phyloP scores from a whole-genome alignment of 1,284 basidiomycete species.

The Ceraceosorus guamensis region DNA sequence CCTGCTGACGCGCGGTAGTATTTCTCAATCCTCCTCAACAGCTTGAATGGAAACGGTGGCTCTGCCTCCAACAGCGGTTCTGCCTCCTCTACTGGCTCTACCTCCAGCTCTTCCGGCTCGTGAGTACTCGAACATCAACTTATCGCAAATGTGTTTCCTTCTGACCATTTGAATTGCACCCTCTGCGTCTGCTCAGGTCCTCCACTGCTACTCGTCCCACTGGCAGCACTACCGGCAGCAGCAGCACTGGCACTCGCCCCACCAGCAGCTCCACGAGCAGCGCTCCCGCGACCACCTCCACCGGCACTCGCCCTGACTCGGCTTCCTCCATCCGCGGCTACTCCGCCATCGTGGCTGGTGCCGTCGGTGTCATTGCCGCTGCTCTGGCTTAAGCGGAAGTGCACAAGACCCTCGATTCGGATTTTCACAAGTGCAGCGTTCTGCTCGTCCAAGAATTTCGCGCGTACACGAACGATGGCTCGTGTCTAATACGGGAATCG shows the following conservation, averaged over 20 bases:
- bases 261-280: background rate
- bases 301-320: background rate
- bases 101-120: background rate
- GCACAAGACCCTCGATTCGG: too few relatives aligned
- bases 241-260: background rate
- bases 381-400: conserved; percentile 10
- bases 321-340: conserved; percentile 7
- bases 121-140: too few relatives aligned
- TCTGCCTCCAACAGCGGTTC: background rate
- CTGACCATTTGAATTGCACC: too few relatives aligned
- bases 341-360: conserved; percentile 8
- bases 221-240: background rate
- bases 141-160: too few relatives aligned
- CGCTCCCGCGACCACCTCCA: conserved; percentile 1
- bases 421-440: too few relatives aligned
- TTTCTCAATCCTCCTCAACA: background rate
- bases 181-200: too few relatives aligned
- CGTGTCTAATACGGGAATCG: too few relatives aligned
- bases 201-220: background rate
- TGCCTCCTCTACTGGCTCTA: conserved; percentile 1
- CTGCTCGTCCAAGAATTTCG: too few relatives aligned
- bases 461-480: too few relatives aligned
- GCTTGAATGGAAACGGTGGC: background rate
- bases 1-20: background rate
- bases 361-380: conserved; percentile 7